Conservation (phyloP, 495 filamentous ascomycete genomes). For the Penicillium taxi region DNA sequence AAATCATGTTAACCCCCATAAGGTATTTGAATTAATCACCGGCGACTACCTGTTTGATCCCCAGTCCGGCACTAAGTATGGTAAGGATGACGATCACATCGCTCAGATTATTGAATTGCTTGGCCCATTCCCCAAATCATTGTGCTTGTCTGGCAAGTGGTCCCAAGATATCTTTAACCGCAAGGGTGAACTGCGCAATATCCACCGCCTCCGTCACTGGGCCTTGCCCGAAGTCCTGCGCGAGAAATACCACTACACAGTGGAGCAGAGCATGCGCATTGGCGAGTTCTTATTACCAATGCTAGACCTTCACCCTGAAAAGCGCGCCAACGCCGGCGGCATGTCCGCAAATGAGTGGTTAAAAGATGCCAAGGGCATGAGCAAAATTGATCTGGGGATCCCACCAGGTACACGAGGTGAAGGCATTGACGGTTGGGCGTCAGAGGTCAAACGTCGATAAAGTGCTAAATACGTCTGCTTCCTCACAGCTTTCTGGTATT, state of each 20-base stretch:
- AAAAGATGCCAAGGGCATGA: constrained; percentile 80
- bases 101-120: constrained; percentile 98
- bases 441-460: constrained; percentile 79
- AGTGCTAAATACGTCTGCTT: not conserved
- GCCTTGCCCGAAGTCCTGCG: constrained; percentile 85
- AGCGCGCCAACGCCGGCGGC: constrained; percentile 89
- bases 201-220: constrained; percentile 95
- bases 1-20: constrained; percentile 4
- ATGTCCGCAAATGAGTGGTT: constrained; percentile 82
- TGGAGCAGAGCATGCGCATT: constrained; percentile 68
- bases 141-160: constrained; percentile 91
- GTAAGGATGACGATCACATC: constrained; percentile 99
- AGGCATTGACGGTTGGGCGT: constrained; percentile 93
- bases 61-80: constrained; percentile 97
- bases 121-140: constrained; percentile 83
- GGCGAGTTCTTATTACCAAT: constrained; percentile 85
- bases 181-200: constrained; percentile 95
- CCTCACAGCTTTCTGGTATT: constrained; percentile 7
- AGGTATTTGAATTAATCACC: constrained; percentile 97
- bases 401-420: constrained; percentile 76
- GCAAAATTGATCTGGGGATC: constrained; percentile 61
- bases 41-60: constrained; percentile 99
- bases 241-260: constrained; percentile 93
- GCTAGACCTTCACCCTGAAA: constrained; percentile 80
- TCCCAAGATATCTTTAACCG: constrained; percentile 98